Percentiles rank a stretch among this genome's conserved stretches.
Conservation (phyloP, 148 eudicot genomes). For the Persicaria tinctoria region DNA sequence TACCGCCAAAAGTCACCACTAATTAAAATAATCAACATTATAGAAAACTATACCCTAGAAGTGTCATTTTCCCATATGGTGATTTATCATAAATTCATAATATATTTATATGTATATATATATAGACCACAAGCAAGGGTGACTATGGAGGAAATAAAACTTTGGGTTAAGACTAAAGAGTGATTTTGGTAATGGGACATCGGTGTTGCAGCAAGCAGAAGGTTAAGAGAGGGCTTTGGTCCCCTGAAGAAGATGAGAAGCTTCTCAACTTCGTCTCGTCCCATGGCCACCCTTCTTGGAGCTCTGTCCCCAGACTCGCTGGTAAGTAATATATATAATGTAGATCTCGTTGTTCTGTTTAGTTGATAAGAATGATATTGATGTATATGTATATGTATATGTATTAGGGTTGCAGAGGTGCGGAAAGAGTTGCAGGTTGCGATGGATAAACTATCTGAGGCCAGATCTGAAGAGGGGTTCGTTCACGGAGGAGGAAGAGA, state of each 20-base stretch:
- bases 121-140: background rate
- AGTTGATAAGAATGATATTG: background rate
- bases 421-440: background rate
- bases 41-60: background rate
- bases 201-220: slow-evolving; percentile 14
- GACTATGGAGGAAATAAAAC: background rate
- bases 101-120: slow-evolving; percentile 1
- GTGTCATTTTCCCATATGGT: background rate
- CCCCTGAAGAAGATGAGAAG: slow-evolving; percentile 14
- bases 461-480: slow-evolving; percentile 34
- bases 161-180: background rate
- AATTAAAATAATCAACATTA: background rate
- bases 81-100: background rate
- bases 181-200: slow-evolving; percentile 4
- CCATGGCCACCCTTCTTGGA: slow-evolving; percentile 13
- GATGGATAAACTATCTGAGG: slow-evolving; percentile 25
- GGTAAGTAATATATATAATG: background rate
- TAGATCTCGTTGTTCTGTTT: background rate
- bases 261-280: background rate
- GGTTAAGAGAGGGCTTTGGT: slow-evolving; percentile 16
- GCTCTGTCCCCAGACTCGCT: slow-evolving; percentile 12
- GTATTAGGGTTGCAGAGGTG: slow-evolving; percentile 33
- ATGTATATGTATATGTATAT: background rate
- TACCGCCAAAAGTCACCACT: background rate
- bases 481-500: slow-evolving; percentile 37